These are phyloP conservation scores for Talaromyces sp. DNA, from an alignment of 2,329 filamentous ascomycete genomes.

Conservation along the genomic window DNA sequence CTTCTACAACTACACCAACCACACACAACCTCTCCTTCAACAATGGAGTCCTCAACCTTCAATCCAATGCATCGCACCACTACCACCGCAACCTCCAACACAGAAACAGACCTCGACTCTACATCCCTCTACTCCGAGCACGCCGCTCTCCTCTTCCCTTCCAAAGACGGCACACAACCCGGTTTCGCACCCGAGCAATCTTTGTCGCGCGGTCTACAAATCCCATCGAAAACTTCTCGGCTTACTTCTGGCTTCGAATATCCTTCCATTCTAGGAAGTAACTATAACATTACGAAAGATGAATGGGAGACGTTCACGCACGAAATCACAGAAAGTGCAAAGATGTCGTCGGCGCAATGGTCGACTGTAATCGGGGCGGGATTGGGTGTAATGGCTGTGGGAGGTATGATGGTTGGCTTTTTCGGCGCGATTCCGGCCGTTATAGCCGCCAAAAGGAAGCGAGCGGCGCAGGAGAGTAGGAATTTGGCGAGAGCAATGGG, in stretches of 20 bases:
- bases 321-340: slow-evolving; percentile 30
- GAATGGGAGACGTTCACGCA: slow-evolving; percentile 32
- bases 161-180: slow-evolving; percentile 21
- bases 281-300: slow-evolving; percentile 25
- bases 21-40: neutral
- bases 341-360: slow-evolving; percentile 33
- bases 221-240: slow-evolving; percentile 29
- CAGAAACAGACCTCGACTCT: slow-evolving; percentile 5
- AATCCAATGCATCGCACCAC: neutral
- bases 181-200: slow-evolving; percentile 25
- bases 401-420: slow-evolving; percentile 33
- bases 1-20: neutral
- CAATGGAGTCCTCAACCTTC: neutral
- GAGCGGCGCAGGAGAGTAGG: slow-evolving; percentile 26
- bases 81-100: neutral
- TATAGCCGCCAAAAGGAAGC: slow-evolving; percentile 25
- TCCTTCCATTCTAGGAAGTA: slow-evolving; percentile 26
- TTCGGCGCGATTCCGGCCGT: slow-evolving; percentile 31
- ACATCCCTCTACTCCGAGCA: slow-evolving; percentile 17
- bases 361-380: slow-evolving; percentile 31
- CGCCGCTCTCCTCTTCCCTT: slow-evolving; percentile 22
- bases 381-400: slow-evolving; percentile 31
- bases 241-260: slow-evolving; percentile 35
- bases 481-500: slow-evolving; percentile 30
- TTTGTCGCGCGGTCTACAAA: slow-evolving; percentile 31